Evolutionary conservation across 805 yeast species (phyloP).

Genomic region (Candida cerambycidarum): DNA sequence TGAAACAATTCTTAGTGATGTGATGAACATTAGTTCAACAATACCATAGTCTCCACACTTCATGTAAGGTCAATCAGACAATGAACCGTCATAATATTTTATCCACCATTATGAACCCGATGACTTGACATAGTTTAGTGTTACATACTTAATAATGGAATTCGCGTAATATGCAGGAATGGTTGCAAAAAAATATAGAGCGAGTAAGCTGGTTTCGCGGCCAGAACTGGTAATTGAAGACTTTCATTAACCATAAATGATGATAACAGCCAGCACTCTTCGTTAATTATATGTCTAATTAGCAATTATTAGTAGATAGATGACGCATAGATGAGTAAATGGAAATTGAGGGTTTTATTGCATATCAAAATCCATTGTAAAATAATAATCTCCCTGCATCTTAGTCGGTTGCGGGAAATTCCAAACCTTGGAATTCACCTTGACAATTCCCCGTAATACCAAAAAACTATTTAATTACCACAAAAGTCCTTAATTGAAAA

Average conservation of each 20-base stretch:
- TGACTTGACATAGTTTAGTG: neutral
- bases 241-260: neutral
- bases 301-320: neutral
- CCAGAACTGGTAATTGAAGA: slow-evolving; percentile 1
- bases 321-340: neutral
- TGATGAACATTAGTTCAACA: too few species aligned
- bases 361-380: neutral
- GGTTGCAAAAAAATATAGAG: slow-evolving; percentile 9
- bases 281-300: neutral
- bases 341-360: neutral
- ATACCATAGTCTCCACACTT: too few species aligned
- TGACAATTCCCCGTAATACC: neutral
- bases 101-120: neutral
- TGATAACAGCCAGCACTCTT: neutral
- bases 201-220: slow-evolving; percentile 7
- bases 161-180: slow-evolving; percentile 7
- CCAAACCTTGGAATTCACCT: neutral
- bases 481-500: too few species aligned
- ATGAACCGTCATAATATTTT: neutral
- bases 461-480: neutral
- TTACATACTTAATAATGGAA: neutral
- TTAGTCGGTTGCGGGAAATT: slow-evolving; percentile 1
- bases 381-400: slow-evolving; percentile 4
- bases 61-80: too few species aligned
- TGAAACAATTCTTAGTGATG: too few species aligned